Evolutionary conservation across 1,284 basidiomycete genomes (phyloP), one percentile per base, ranked within the genome.

Genomic region (Naganishia cerealis): DNA sequence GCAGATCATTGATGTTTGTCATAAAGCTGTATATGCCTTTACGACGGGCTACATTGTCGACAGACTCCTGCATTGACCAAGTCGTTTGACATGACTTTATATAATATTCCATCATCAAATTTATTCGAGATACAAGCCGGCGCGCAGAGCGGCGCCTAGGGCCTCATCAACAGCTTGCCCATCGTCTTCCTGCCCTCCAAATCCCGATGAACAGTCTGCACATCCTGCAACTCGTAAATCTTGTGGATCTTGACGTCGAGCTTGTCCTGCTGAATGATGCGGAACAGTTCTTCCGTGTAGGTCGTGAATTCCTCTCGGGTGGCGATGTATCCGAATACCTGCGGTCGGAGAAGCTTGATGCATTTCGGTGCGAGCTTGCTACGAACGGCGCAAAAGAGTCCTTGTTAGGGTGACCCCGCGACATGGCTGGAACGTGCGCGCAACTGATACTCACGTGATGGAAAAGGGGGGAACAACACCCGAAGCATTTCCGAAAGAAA

Each of bases 401-500:
- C 8, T 18, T 18, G 36, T 46, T 24, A n/a, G 24, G 18, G 40
- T 13, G 24, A 57, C 4, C 24, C 10, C 5, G 38, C 16, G 58
- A 26, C n/a, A 12, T 15, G n/a, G 43, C n/a, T 46, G 18, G 43
- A 33, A 33, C 18, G 16, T 33, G 15, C 7, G n/a, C 33, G 40
- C n/a, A 10, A 54, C 24, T 38, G 79, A 70, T 66, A 81, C 81
- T 72, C 80, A 82, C 33, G 74, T 66, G 0, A 76, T 75, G 18
- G 82, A 72, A 71, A 81, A 80, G 58, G 84, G 76, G 2, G 79
- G 77, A 1, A 78, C 70, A 40, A 88, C 81, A 3, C 93, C 94
- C 13, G 91, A 94, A 0, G 94, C 91, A 77, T 96, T 97, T 0
- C 95, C 95, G 65, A 94, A 87, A 10, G 88, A 88, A n/a, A 94